Conservation (phyloP, 805 yeast species). For the Candida insectalens region DNA sequence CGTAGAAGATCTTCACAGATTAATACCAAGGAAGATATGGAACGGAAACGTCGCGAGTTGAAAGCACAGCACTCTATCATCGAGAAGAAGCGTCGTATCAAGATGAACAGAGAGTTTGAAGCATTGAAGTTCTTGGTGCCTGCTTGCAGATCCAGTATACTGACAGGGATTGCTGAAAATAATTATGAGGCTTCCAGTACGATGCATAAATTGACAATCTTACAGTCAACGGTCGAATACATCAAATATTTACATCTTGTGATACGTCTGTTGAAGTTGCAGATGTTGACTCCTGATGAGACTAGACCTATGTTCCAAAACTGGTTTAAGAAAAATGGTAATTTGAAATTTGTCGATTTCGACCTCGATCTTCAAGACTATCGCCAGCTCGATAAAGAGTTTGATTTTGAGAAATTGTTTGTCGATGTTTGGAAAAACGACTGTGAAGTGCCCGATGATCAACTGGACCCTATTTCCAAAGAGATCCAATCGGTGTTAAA, state of each 20-base stretch:
- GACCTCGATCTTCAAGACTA: conserved; percentile 50
- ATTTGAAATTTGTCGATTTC: conserved; percentile 38
- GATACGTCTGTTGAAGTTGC: conserved; percentile 39
- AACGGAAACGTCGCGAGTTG: conserved; percentile 35
- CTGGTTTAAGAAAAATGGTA: conserved; percentile 27
- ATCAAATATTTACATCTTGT: conserved; percentile 59
- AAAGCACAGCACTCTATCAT: conserved; percentile 65
- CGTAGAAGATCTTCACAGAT: conserved; percentile 21
- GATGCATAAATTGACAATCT: conserved; percentile 72
- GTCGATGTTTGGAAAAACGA: conserved; percentile 20
- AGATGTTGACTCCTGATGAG: conserved; percentile 23
- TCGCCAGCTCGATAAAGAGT: conserved; percentile 49
- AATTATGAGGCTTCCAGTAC: conserved; percentile 22
- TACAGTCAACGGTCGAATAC: conserved; percentile 78
- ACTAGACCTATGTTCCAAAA: conserved; percentile 15
- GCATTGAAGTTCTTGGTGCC: conserved; percentile 71
- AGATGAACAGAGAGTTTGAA: conserved; percentile 77
- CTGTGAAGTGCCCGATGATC: conserved; percentile 13
- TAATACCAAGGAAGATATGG: conserved; percentile 23
- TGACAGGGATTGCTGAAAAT: conserved; percentile 17
- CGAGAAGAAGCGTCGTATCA: conserved; percentile 68
- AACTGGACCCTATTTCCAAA: conserved; percentile 19
- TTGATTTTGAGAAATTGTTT: conserved; percentile 34
- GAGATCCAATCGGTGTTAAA: conserved; percentile 5
- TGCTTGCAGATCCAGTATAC: conserved; percentile 51